Conservation (phyloP, 1,139 yeast genomes). For the Nakaseomyces sp. region DNA sequence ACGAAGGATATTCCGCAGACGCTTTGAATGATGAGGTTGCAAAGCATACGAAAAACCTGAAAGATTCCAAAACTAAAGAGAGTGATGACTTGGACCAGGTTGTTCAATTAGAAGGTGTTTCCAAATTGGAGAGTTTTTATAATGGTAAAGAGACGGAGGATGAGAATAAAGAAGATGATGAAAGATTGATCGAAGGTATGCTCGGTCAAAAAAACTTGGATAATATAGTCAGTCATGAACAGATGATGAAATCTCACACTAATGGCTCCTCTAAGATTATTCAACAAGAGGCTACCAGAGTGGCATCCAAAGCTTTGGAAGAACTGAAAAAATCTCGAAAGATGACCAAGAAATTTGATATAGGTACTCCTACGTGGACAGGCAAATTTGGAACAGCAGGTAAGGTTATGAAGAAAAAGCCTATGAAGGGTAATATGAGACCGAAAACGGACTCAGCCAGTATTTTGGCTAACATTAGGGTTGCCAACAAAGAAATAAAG, state of each 20-base stretch:
- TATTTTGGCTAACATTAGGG: constrained; percentile 20
- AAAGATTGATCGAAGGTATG: constrained; percentile 63
- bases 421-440: constrained; percentile 5
- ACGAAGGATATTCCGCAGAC: constrained; percentile 43
- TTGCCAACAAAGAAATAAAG: constrained; percentile 13
- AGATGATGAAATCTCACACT: constrained; percentile 50
- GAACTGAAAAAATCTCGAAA: constrained; percentile 63
- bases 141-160: constrained; percentile 44
- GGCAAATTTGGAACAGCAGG: constrained; percentile 89
- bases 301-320: constrained; percentile 70
- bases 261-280: constrained; percentile 47
- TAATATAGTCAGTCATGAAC: constrained; percentile 63
- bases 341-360: constrained; percentile 50
- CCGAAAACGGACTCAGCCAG: constrained; percentile 22
- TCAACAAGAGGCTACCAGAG: constrained; percentile 65
- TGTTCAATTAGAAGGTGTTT: constrained; percentile 41
- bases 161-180: constrained; percentile 40
- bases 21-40: constrained; percentile 27
- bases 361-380: constrained; percentile 95
- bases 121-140: constrained; percentile 39
- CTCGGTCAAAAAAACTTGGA: constrained; percentile 53
- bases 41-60: constrained; percentile 24
- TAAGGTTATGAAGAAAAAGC: constrained; percentile 30
- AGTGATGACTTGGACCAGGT: constrained; percentile 52
- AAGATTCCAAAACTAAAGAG: constrained; percentile 29